These are phyloP conservation scores for Pichia californica DNA, from an alignment of 805 yeast species.

Conservation along the genomic window DNA sequence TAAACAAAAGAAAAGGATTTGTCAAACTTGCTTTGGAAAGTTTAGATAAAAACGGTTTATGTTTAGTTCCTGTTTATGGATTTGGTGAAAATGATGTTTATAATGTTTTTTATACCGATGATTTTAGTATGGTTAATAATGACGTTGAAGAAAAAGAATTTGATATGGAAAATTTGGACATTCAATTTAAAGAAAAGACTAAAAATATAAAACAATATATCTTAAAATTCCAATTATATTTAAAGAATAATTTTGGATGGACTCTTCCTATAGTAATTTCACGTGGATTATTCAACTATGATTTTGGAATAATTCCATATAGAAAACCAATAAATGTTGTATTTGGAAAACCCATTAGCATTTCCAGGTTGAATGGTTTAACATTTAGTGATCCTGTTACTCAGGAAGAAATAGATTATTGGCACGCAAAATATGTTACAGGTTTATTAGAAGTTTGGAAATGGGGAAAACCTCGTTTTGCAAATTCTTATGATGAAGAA, in stretches of 20 bases:
- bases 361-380: slow-evolving; percentile 20
- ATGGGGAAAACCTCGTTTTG: slow-evolving; percentile 48
- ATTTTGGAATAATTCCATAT: slow-evolving; percentile 84
- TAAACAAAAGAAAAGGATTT: slow-evolving; percentile 80
- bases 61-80: slow-evolving; percentile 77
- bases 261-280: slow-evolving; percentile 90
- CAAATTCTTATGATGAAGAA: slow-evolving; percentile 40
- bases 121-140: slow-evolving; percentile 13
- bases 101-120: slow-evolving; percentile 32
- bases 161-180: background rate
- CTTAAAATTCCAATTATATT: slow-evolving; percentile 56
- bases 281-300: slow-evolving; percentile 86
- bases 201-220: background rate
- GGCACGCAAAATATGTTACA: slow-evolving; percentile 66
- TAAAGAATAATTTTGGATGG: slow-evolving; percentile 69
- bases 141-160: slow-evolving; percentile 21
- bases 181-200: background rate
- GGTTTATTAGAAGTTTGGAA: slow-evolving; percentile 59
- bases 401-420: slow-evolving; percentile 51
- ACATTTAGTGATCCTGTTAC: slow-evolving; percentile 26
- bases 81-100: slow-evolving; percentile 80
- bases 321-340: slow-evolving; percentile 75
- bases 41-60: slow-evolving; percentile 12
- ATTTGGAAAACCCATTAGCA: slow-evolving; percentile 55
- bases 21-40: slow-evolving; percentile 76